phyloP scores from a whole-genome alignment of 495 filamentous ascomycete genomes.

The Aspergillus haitiensis region DNA sequence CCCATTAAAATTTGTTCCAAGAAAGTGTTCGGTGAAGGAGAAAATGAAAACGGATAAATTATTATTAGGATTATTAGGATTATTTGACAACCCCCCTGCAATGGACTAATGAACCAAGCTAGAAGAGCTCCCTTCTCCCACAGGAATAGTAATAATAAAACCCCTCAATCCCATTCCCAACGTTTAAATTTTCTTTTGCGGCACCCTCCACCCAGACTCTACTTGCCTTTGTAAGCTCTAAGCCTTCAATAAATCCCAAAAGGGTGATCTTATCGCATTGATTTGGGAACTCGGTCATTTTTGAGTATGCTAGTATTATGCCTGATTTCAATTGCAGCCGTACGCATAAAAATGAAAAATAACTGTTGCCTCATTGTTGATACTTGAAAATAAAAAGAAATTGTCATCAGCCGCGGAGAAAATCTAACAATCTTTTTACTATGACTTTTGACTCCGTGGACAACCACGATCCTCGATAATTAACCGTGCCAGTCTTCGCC shows the following conservation, averaged over 20 bases:
- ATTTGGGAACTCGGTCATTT: neutral
- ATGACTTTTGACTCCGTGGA: slow-evolving; percentile 14
- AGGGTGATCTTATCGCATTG: neutral
- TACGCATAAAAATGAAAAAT: no score
- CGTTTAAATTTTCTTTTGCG: neutral
- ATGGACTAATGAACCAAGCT: neutral
- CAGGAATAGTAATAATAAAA: neutral
- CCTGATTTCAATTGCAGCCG: no score
- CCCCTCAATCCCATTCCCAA: neutral
- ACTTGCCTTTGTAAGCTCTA: no score
- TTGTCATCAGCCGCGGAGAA: slow-evolving; percentile 17
- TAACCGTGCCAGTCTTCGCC: slow-evolving; percentile 6
- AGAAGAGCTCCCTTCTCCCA: neutral
- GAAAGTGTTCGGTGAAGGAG: slow-evolving; percentile 27
- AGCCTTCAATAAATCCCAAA: no score
- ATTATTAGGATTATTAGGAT: neutral
- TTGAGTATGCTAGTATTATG: neutral
- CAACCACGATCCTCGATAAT: slow-evolving; percentile 2
- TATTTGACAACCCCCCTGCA: neutral
- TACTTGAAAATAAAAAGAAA: neutral
- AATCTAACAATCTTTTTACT: neutral
- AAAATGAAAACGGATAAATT: slow-evolving; percentile 18
- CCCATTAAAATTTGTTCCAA: slow-evolving; percentile 19
- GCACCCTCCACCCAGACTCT: no score
- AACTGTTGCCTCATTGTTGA: neutral